Evolutionary conservation across 768 basidiomycete genomes (phyloP).

Genomic region (Lactifluus piperatus): DNA sequence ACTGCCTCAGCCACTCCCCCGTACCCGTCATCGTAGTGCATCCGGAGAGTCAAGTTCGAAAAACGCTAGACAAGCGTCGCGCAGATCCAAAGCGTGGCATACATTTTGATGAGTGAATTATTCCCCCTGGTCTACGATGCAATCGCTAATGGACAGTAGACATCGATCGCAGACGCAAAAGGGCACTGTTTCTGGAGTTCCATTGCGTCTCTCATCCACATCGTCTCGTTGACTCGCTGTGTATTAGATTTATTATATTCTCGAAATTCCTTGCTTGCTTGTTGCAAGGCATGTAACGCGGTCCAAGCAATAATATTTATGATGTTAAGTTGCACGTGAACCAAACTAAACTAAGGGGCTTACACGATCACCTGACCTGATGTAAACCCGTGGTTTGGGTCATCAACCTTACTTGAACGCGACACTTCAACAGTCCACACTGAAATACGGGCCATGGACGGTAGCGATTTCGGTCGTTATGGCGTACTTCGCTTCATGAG

Average conservation of each 20-base stretch:
- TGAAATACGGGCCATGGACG: too few relatives aligned
- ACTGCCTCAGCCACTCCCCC: slow-evolving; percentile 85
- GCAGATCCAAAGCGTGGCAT: slow-evolving; percentile 83
- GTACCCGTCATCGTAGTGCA: slow-evolving; percentile 95
- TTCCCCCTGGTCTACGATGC: neutral
- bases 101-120: slow-evolving; percentile 61
- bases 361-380: slow-evolving; percentile 17
- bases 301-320: too few relatives aligned
- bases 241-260: too few relatives aligned
- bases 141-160: neutral
- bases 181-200: slow-evolving; percentile 4
- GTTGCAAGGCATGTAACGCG: too few relatives aligned
- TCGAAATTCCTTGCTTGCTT: too few relatives aligned
- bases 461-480: slow-evolving; percentile 52
- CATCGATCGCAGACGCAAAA: slow-evolving; percentile 1
- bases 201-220: slow-evolving; percentile 3
- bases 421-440: neutral
- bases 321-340: too few relatives aligned
- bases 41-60: slow-evolving; percentile 79
- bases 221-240: slow-evolving; percentile 9
- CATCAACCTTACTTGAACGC: neutral
- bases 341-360: too few relatives aligned
- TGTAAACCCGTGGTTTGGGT: slow-evolving; percentile 6
- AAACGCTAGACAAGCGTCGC: slow-evolving; percentile 75
- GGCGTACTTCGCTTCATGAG: slow-evolving; percentile 62